Conservation (phyloP, 208 protist genomes). For the Acanthamoeba lenticulata region DNA sequence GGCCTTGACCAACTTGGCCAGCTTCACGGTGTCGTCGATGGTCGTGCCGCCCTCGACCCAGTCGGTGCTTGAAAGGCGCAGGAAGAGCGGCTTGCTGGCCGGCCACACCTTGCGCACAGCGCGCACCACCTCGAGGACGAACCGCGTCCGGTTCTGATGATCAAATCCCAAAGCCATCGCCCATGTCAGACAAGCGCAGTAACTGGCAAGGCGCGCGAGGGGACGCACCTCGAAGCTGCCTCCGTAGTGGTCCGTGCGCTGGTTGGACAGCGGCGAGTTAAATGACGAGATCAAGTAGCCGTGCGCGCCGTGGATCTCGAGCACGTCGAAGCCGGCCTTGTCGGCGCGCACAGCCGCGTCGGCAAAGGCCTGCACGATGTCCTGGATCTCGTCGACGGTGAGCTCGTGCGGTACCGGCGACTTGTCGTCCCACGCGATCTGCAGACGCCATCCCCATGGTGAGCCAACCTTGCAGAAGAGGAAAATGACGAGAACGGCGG, state of each 20-base stretch:
- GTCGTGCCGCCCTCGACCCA: constrained; percentile 70
- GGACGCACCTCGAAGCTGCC: constrained; percentile 84
- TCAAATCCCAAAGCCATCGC: background rate
- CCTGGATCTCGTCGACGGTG: constrained; percentile 86
- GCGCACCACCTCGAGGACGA: constrained; percentile 88
- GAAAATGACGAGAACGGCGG: constrained; percentile 71
- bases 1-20: constrained; percentile 66
- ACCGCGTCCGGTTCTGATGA: constrained; percentile 41
- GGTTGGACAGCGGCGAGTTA: constrained; percentile 86
- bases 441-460: background rate
- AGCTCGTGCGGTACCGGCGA: constrained; percentile 80
- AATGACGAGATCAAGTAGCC: constrained; percentile 93
- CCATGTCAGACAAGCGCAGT: background rate
- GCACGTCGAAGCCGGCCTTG: constrained; percentile 91
- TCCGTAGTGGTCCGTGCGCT: constrained; percentile 91
- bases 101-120: constrained; percentile 74
- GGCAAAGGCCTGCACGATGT: constrained; percentile 84
- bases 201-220: constrained; percentile 83
- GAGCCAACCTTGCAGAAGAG: constrained; percentile 43
- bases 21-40: constrained; percentile 70
- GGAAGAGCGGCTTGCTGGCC: constrained; percentile 50
- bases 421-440: constrained; percentile 71
- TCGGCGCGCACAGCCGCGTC: constrained; percentile 87
- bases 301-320: constrained; percentile 92
- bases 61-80: constrained; percentile 68